Base-by-base conservation (phyloP, 192 early-diverging fungal genomes). In the Entophlyctis luteolus region DNA sequence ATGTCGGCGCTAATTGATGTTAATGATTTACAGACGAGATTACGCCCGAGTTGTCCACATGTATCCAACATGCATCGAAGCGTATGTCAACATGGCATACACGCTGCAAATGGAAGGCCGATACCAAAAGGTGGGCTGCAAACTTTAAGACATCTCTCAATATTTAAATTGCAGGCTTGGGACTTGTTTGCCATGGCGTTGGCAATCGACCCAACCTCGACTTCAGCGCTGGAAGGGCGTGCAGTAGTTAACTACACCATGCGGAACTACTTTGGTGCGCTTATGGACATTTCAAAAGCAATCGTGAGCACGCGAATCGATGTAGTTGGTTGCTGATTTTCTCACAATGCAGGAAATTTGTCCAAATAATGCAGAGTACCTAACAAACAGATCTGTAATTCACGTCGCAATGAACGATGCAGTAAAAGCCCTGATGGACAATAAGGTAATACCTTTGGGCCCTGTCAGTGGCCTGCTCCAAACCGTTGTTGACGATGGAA, bases 1-100 rank as follows among this genome's bases (percentile, higher is more conserved):
- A 12, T 14, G 16, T 25, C 4, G 2, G 20, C 29, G 27, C 3
- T 42, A 27, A 54, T n/a, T 55, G 23, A 53, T 36, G 32, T 56
- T 38, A 3, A 35, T n/a, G 2, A 38, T 18, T 8, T 39, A 57
- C 31, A 73, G 78, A 28, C 71, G 77, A 25, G 83, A 85, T 52
- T 85, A 85, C 53, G 50, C 67, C n/a, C 65, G 81, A 1, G 83
- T 82, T 14, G 47, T 85, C 1, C 83, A 85, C 48, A 62, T 81
- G 68, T 82, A 79, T 53, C 83, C 83, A 0, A 62, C 39, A 3
- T 78, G 75, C 53, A 75, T 77, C 0, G 78, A 78, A 52, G 77
- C 83, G 8, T 71, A 71, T 48, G 75, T 85, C 3, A 82, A 82
- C 55, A 76, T 85, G 66, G 83, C 75, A 2, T 82, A 85, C 60